Conservation (phyloP, 1,139 yeast species). For the Lodderomyces pseudojiufengensis region DNA sequence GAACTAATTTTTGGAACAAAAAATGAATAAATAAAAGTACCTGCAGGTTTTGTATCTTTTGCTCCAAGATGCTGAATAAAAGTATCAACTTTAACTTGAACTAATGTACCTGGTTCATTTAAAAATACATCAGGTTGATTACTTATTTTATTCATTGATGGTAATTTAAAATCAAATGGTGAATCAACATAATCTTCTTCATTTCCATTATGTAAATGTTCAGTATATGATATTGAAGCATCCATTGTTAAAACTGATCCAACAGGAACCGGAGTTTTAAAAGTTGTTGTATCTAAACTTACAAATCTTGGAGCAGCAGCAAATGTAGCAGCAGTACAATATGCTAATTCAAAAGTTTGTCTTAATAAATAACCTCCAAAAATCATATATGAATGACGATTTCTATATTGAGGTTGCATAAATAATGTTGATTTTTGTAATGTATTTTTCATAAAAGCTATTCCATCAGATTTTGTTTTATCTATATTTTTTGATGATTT, state of each 20-base stretch:
- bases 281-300: slow-evolving; percentile 85
- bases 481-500: slow-evolving; percentile 48
- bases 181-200: slow-evolving; percentile 32
- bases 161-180: slow-evolving; percentile 49
- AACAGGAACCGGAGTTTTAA: slow-evolving; percentile 91
- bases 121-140: slow-evolving; percentile 55
- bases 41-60: slow-evolving; percentile 63
- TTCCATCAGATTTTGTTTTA: slow-evolving; percentile 23
- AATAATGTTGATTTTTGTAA: slow-evolving; percentile 68
- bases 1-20: slow-evolving; percentile 59
- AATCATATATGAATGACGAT: slow-evolving; percentile 89
- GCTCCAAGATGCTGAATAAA: slow-evolving; percentile 65
- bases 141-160: slow-evolving; percentile 55
- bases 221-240: slow-evolving; percentile 82
- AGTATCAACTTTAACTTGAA: slow-evolving; percentile 87
- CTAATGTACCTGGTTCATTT: slow-evolving; percentile 77
- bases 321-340: slow-evolving; percentile 87
- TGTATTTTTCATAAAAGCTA: slow-evolving; percentile 70
- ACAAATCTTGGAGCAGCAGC: slow-evolving; percentile 84
- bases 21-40: slow-evolving; percentile 84
- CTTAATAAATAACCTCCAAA: slow-evolving; percentile 91
- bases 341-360: slow-evolving; percentile 89
- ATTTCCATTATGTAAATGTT: slow-evolving; percentile 51
- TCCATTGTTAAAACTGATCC: slow-evolving; percentile 82
- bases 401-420: slow-evolving; percentile 96